These are phyloP conservation scores for Tuber calosporum DNA, from an alignment of 495 filamentous ascomycete species.

Conservation along the genomic window DNA sequence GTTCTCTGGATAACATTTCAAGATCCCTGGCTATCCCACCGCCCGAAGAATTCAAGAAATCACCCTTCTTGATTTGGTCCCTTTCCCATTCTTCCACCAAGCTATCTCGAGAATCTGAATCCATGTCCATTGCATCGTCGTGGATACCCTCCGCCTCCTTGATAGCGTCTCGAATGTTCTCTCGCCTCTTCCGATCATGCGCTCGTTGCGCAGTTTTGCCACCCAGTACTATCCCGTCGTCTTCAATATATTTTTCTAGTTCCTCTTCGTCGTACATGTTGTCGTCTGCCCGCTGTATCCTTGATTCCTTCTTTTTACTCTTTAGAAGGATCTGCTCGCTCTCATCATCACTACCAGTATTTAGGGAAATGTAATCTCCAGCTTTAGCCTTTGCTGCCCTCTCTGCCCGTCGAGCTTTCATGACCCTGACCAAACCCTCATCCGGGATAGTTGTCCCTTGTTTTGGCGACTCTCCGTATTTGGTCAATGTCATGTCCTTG, in stretches of 20 bases:
- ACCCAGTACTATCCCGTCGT: constrained; percentile 64
- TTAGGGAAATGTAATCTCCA: constrained; percentile 70
- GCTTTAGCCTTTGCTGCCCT: constrained; percentile 47
- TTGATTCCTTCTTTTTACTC: constrained; percentile 55
- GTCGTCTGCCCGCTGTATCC: constrained; percentile 80
- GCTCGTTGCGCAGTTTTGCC: constrained; percentile 75
- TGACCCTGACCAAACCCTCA: constrained; percentile 82
- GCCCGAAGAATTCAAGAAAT: constrained; percentile 26
- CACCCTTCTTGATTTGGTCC: constrained; percentile 62
- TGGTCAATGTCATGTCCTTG: constrained; percentile 19
- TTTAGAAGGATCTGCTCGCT: constrained; percentile 47
- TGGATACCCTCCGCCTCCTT: constrained; percentile 60
- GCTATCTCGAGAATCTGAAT: constrained; percentile 67
- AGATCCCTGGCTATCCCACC: constrained; percentile 30
- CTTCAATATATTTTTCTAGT: constrained; percentile 85
- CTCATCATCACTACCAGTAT: constrained; percentile 51
- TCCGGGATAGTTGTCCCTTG: constrained; percentile 55
- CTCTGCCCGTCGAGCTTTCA: constrained; percentile 77
- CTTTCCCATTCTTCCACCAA: constrained; percentile 79
- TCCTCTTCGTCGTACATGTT: constrained; percentile 93
- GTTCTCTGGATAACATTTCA: constrained; percentile 37
- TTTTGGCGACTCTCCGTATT: constrained; percentile 24
- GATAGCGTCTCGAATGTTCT: constrained; percentile 78
- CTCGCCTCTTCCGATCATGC: constrained; percentile 57
- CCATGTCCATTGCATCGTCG: constrained; percentile 49